A percentile compares a stretch with the other conserved stretches of the same genome.
Conservation (phyloP, 164 flowering plant genomes). For the Stephania cephalantha region DNA sequence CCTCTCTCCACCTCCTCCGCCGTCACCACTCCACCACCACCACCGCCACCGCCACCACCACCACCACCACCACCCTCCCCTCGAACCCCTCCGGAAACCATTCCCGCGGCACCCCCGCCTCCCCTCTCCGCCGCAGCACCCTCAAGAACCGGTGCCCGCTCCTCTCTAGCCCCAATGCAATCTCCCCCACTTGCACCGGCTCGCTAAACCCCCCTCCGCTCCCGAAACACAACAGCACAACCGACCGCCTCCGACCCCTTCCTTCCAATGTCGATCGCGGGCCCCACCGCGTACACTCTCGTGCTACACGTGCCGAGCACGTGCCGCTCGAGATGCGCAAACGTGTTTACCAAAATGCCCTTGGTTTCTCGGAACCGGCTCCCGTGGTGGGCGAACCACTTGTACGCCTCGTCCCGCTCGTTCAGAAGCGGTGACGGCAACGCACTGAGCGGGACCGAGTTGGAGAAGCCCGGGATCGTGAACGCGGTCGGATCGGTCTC, state of each 20-base stretch:
- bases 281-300: too few species aligned
- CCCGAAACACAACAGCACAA: too few species aligned
- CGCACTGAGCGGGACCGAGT: conserved; percentile 12
- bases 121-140: conserved; percentile 3
- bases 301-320: too few species aligned
- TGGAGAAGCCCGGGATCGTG: conserved; percentile 12
- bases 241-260: too few species aligned
- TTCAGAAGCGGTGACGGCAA: conserved; percentile 5
- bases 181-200: too few species aligned
- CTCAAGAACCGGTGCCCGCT: conserved; percentile 31
- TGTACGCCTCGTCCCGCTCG: conserved; percentile 2
- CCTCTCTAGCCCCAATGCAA: neutral
- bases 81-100: too few species aligned
- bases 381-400: neutral
- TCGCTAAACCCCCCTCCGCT: too few species aligned
- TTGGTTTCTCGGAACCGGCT: too few species aligned
- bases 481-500: conserved; percentile 9
- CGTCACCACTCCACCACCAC: neutral
- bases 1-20: conserved; percentile 4
- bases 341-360: too few species aligned
- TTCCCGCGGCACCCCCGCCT: conserved; percentile 2
- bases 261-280: too few species aligned
- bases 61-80: too few species aligned
- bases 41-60: conserved; percentile 3
- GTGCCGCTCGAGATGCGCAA: too few species aligned